Base-by-base conservation (phyloP, 2,329 filamentous ascomycete genomes). In the Botrytis elliptica region DNA sequence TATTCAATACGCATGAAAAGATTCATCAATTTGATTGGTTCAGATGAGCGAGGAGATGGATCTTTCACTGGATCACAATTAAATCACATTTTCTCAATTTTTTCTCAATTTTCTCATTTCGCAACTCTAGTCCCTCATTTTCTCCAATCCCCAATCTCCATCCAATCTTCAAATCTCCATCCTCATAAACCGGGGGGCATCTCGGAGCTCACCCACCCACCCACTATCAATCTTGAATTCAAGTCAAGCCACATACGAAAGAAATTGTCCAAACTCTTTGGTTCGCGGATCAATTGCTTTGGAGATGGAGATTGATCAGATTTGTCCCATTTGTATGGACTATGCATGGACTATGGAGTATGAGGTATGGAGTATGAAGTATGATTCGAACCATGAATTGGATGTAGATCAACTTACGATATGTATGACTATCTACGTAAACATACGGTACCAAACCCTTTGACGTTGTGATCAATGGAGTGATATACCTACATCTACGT, bases 221-320 rank as follows among this genome's bases (percentile, higher is more conserved):
- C 40, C 49, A 29, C 29, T n/a, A n/a, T 63, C 60, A 9, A 33
- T 36, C n/a, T 38, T 33, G 16, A 5, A 18, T 25, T n/a, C 64
- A 49, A 49, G 64, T n/a, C 64, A 49, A 49, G 64, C 44, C 64
- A 66, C 64, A 66, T 66, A 66, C 64, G 64, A 66, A 66, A 49
- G 44, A 36, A 33, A 10, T 8, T n/a, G 8, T 16, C 25, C 25
- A 38, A 16, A 59, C n/a, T 29, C 10, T 10, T 38, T 38, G 33
- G 33, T 25, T 40, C 36, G 20, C 40, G 59, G 59, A 40, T 52
- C 25, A 5, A n/a, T n/a, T 52, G 49, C 10, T 52, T n/a, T n/a
- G 49, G 4, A n/a, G 25, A 52, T n/a, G 49, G 4, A n/a, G 25
- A 52, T n/a, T 9, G 44, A 46, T 46, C 44, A 46, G 7, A 22